Base-by-base conservation (phyloP, 83 land plant genomes). In the Picea abies region DNA sequence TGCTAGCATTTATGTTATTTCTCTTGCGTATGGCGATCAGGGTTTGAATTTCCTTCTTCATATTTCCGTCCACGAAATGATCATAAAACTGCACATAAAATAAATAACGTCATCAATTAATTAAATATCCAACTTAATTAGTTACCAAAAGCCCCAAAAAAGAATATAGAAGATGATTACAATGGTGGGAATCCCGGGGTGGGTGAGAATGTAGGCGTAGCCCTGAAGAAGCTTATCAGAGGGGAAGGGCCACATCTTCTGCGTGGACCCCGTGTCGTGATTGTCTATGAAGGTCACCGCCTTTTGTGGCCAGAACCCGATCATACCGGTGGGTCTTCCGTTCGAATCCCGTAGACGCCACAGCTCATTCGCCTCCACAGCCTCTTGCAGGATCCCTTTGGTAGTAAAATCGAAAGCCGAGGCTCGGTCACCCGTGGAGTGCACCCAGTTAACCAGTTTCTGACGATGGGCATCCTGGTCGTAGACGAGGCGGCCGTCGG, bases 61-160 rank as follows among this genome's bases (percentile, higher is more conserved):
- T 56, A 4, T 89, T 89, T 89, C 89, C 85, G 8, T 87, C 78
- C 79, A 85, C 83, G 79, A 83, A 84, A 76, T 91, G 94, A 63
- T 93, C 92, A 76, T 91, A 90, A 66, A 93, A 91, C 93, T 89
- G 83, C 84, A 88, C 63, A 86, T n/a, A n/a, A n/a, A n/a, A n/a
- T n/a, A n/a, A n/a, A n/a, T n/a, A n/a, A n/a, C n/a, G n/a, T n/a
- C n/a, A n/a, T n/a, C n/a, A n/a, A n/a, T n/a, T n/a, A n/a, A n/a
- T n/a, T 29, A 29, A 29, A 29, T 29, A 29, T 29, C 29, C 29
- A 29, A 0, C 29, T 29, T 29, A 29, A 29, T 29, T 29, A 29
- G 29, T 29, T 0, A 0, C 29, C 0, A 29, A 29, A 29, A 29
- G 1, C 0, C 29, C 29, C 0, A 63, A 0, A 29, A 29, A 29